Base-by-base conservation (phyloP, 352 stramenopile genomes). In the Aphanomyces astaci region DNA sequence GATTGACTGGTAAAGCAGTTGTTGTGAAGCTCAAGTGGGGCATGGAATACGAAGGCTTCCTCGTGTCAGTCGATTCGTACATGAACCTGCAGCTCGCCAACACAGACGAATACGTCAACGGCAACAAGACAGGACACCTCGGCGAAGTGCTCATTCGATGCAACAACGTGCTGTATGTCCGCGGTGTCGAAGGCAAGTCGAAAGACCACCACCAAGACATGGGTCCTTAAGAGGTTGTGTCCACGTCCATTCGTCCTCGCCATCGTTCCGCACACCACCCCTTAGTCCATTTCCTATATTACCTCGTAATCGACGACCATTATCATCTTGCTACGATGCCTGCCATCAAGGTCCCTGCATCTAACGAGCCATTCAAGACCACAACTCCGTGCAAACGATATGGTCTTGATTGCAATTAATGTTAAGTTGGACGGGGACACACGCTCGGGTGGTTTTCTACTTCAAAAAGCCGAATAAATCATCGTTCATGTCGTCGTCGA, bases 151-250 rank as follows among this genome's bases (percentile, higher is more conserved):
- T 99, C 33, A 98, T 99, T 71, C 90, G 97, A 70, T 99, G 97
- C 75, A 99, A 99, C 82, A 99, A 99, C 82, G 96, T 99, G 30
- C 82, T 99, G 30, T 99, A 98, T 75, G 88, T 99, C 30, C 85
- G 93, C 54, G 89, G 86, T 5, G 86, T 92, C 3, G 86, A 86
- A 60, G 84, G 89, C 68, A 90, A 87, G 73, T 55, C 48, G 48
- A 25, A 10, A 55, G n/a, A 55, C 10, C n/a, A n/a, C n/a, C n/a
- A n/a, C n/a, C 48, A 25, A 55, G 27, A 31, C 48, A 31, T 55
- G 36, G 36, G 36, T 43, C 36, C 36, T 15, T 43, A 43, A 15
- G 15, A 15, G 7, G 15, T 15, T 15, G 36, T 7, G 15, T 43
- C 36, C 7, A 43, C 7, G 36, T 15, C 36, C 36, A 43, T 17